Evolutionary conservation across 2,329 filamentous ascomycete genomes (phyloP), one percentile per base, ranked within the genome.

Genomic region (Trichoderma afroharzianum): DNA sequence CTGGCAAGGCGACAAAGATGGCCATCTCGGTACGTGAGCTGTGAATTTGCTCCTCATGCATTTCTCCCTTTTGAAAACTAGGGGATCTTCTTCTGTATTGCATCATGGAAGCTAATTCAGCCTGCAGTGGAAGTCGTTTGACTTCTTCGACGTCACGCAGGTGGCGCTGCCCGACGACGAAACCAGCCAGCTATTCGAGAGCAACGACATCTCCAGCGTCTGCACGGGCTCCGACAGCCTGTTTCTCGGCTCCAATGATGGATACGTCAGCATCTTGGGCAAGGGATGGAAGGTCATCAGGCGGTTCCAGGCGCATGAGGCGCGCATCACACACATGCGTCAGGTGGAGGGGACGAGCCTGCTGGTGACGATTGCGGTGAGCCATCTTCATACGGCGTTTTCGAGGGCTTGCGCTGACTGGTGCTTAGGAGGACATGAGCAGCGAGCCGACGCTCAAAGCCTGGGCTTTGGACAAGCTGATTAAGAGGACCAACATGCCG

Each of bases 131-230:
- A 98, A 98, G 92, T 91, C 92, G 77, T 99, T 99, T 86, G 95
- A 97, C 87, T 99, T 99, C 91, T 98, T 99, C 88, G 94, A 98
- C 83, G 94, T 97, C 81, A 90, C 90, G 80, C 91, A 93, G 80
- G 91, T 98, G 81, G 90, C 92, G 79, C 87, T 95, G 77, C 88
- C 88, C 76, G 92, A 97, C 81, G 91, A 92, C 78, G 93, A 97
- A 80, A 92, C 90, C 80, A 90, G 90, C 76, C 88, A 90, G 79
- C 87, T 94, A 79, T 92, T 97, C 84, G 92, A 95, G 81, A 92
- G 93, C 88, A 89, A 88, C 80, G 93, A 94, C 76, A 91, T 97
- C 72, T 92, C 93, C 66, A 94, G 91, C 78, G 87, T 97, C 62
- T 94, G 93, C 79, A 92, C 95, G 33, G 95, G 95, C 50, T 94